These are phyloP conservation scores for Cryptosporidium ubiquitum DNA, from an alignment of 169 alveolate genomes.

Conservation along the genomic window DNA sequence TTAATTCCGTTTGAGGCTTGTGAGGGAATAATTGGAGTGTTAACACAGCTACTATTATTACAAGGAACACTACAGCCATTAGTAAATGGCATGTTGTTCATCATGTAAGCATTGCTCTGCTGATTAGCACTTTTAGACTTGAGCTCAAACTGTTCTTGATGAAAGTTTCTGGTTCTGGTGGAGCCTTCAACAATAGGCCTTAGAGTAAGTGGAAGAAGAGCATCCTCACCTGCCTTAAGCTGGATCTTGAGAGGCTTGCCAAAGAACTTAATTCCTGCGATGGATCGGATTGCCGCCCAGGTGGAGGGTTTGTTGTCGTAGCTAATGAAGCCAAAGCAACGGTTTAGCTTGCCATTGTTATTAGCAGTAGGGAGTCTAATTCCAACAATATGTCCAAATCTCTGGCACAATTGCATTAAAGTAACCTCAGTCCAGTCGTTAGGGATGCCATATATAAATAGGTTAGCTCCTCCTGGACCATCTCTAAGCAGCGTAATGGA, in stretches of 20 bases:
- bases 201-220: constrained; percentile 75
- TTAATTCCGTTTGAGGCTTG: neutral
- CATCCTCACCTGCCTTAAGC: constrained; percentile 80
- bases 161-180: constrained; percentile 12
- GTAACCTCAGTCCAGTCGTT: constrained; percentile 81
- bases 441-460: constrained; percentile 81
- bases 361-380: constrained; percentile 80
- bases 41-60: constrained; percentile 39
- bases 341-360: constrained; percentile 78
- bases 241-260: constrained; percentile 80
- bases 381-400: constrained; percentile 82
- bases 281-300: constrained; percentile 81
- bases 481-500: constrained; percentile 81
- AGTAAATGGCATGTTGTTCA: neutral
- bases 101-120: neutral
- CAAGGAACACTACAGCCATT: constrained; percentile 65
- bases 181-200: constrained; percentile 72
- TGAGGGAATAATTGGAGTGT: neutral
- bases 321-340: constrained; percentile 82
- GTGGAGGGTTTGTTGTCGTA: constrained; percentile 81
- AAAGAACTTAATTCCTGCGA: constrained; percentile 78
- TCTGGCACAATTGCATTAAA: constrained; percentile 79
- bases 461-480: constrained; percentile 83
- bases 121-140: constrained; percentile 3
- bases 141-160: constrained; percentile 27